These are phyloP conservation scores for Moniliella sp. DNA, from an alignment of 1,284 basidiomycete genomes.

Conservation along the genomic window DNA sequence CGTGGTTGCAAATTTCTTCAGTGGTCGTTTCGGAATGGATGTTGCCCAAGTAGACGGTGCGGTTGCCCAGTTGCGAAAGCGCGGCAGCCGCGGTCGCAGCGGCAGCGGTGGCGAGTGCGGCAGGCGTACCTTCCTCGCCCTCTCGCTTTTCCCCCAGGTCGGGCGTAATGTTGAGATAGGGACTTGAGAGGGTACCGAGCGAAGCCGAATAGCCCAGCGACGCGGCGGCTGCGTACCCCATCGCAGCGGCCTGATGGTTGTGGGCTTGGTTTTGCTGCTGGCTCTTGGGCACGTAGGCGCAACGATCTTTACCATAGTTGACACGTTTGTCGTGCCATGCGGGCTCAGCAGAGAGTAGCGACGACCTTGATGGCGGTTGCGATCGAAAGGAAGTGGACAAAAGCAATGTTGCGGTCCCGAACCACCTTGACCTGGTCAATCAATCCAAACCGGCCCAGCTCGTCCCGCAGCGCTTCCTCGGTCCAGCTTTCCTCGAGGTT, in stretches of 20 bases:
- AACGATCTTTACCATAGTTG: conserved; percentile 32
- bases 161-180: conserved; percentile 1
- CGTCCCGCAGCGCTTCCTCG: conserved; percentile 21
- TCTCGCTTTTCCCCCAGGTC: conserved; percentile 3
- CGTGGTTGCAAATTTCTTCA: conserved; percentile 33
- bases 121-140: conserved; percentile 8
- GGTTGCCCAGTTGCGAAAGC: conserved; percentile 26
- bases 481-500: conserved; percentile 21
- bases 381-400: conserved; percentile 30
- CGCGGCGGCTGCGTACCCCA: conserved; percentile 29
- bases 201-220: conserved; percentile 29
- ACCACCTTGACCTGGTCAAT: conserved; percentile 34
- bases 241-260: conserved; percentile 30
- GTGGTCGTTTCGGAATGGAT: conserved; percentile 30
- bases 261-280: conserved; percentile 33
- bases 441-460: conserved; percentile 24
- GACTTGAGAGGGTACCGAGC: conserved; percentile 3
- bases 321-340: conserved; percentile 24
- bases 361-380: conserved; percentile 31
- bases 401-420: conserved; percentile 30
- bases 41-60: conserved; percentile 32
- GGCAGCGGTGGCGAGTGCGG: conserved; percentile 8
- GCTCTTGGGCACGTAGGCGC: conserved; percentile 29
- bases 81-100: conserved; percentile 1
- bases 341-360: conserved; percentile 20